phyloP scores from a whole-genome alignment of 2,329 filamentous ascomycete species.

The Pleurostoma richardsiae region DNA sequence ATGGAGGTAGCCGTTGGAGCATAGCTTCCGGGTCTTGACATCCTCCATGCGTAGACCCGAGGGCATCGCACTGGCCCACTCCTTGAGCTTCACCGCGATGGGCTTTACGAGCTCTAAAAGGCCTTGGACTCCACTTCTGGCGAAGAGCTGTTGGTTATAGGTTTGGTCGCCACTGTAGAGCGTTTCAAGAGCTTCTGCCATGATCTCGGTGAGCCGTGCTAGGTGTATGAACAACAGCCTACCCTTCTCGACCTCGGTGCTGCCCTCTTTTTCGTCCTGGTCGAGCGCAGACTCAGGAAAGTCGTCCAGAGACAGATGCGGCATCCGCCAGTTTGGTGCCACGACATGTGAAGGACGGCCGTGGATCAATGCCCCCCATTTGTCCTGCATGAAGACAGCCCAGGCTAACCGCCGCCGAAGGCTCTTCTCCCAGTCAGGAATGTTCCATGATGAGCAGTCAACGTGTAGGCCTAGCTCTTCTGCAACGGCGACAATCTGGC shows the following conservation, averaged over 20 bases:
- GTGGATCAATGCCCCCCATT: constrained; percentile 71
- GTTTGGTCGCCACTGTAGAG: constrained; percentile 36
- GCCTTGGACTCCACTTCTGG: constrained; percentile 8
- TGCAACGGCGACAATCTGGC: constrained; percentile 78
- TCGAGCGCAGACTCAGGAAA: constrained; percentile 44
- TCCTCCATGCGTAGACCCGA: constrained; percentile 15
- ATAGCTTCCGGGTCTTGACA: constrained; percentile 15
- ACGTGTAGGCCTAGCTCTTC: constrained; percentile 88
- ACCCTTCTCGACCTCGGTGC: constrained; percentile 37
- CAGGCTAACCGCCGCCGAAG: constrained; percentile 81
- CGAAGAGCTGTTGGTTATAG: constrained; percentile 8
- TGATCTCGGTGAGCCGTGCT: constrained; percentile 42
- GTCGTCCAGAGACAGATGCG: constrained; percentile 47
- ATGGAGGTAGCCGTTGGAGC: constrained; percentile 37
- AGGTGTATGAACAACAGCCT: constrained; percentile 45
- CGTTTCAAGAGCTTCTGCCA: constrained; percentile 43
- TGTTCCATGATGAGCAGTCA: constrained; percentile 82
- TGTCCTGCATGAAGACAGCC: constrained; percentile 93
- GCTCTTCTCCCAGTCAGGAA: constrained; percentile 82
- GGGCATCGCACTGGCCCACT: constrained; percentile 15
- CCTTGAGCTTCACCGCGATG: constrained; percentile 16
- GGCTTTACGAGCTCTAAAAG: constrained; percentile 17
- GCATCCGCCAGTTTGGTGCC: constrained; percentile 61
- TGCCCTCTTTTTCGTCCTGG: constrained; percentile 30
- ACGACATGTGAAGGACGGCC: constrained; percentile 65